phyloP scores from a whole-genome alignment of 495 filamentous ascomycete genomes.

The Aspergillus sclerotioniger region DNA sequence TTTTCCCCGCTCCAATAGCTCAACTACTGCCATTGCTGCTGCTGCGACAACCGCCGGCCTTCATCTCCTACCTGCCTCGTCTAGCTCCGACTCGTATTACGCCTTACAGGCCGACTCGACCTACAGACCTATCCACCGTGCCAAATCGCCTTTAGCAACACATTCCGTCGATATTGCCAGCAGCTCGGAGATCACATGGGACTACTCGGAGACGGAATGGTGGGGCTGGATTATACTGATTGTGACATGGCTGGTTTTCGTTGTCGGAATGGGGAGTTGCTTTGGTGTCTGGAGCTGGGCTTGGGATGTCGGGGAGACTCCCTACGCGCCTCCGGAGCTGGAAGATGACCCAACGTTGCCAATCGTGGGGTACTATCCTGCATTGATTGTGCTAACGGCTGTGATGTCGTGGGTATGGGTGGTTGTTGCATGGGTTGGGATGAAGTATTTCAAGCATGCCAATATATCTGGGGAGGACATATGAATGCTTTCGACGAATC shows the following conservation, averaged over 20 bases:
- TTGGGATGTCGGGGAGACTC: constrained; percentile 97
- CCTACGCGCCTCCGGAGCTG: constrained; percentile 87
- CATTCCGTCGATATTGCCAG: constrained; percentile 36
- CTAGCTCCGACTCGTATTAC: constrained; percentile 70
- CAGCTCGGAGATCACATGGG: constrained; percentile 57
- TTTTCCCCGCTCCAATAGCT: constrained; percentile 44
- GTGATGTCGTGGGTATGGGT: constrained; percentile 99
- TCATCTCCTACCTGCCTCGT: constrained; percentile 47
- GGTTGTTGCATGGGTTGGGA: constrained; percentile 91
- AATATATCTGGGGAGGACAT: constrained; percentile 68
- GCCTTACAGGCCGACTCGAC: constrained; percentile 37
- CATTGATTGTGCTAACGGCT: constrained; percentile 83
- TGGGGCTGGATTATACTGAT: constrained; percentile 94
- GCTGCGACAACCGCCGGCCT: constrained; percentile 21
- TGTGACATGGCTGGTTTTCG: constrained; percentile 91
- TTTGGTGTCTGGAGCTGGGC: constrained; percentile 99
- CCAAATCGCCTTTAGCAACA: constrained; percentile 61
- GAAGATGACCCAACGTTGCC: constrained; percentile 91
- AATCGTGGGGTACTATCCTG: constrained; percentile 95
- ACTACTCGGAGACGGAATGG: constrained; percentile 90
- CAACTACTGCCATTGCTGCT: constrained; percentile 28
- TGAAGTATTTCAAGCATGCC: constrained; percentile 99
- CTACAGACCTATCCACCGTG: constrained; percentile 44
- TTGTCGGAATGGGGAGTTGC: constrained; percentile 92
- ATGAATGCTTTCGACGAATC: constrained; percentile 15